A percentile compares a stretch with the other conserved stretches of the same genome.
These are phyloP conservation scores for Sophora flavescens DNA, from an alignment of 306 rosid species.

Conservation along the genomic window DNA sequence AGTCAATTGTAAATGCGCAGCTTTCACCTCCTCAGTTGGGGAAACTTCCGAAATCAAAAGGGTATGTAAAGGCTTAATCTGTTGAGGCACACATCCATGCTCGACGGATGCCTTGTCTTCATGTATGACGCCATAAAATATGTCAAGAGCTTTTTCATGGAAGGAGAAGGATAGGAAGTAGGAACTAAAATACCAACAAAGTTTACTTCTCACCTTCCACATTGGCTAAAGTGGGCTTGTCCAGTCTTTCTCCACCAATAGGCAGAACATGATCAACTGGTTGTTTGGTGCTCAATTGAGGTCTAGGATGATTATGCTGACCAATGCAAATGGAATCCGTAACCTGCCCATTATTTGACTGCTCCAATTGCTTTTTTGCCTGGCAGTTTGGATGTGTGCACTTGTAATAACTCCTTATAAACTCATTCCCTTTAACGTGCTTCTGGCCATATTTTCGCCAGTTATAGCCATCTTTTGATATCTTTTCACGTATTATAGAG, in stretches of 20 bases:
- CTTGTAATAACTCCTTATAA: slow-evolving; percentile 83
- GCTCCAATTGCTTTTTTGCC: slow-evolving; percentile 84
- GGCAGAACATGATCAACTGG: slow-evolving; percentile 62
- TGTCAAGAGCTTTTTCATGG: slow-evolving; percentile 42
- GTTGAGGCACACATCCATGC: slow-evolving; percentile 52
- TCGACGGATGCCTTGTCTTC: slow-evolving; percentile 59
- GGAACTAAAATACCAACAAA: slow-evolving; percentile 46
- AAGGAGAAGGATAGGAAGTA: slow-evolving; percentile 53
- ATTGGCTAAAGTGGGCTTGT: slow-evolving; percentile 49
- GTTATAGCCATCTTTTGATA: slow-evolving; percentile 84
- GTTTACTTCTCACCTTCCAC: slow-evolving; percentile 62
- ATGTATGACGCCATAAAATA: slow-evolving; percentile 49
- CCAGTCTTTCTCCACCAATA: slow-evolving; percentile 54
- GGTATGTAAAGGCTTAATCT: slow-evolving; percentile 53
- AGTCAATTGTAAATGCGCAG: slow-evolving; percentile 48
- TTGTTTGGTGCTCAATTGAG: slow-evolving; percentile 56
- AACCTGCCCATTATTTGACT: slow-evolving; percentile 63
- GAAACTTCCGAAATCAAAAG: slow-evolving; percentile 53
- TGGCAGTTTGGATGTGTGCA: slow-evolving; percentile 81
- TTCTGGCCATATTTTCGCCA: slow-evolving; percentile 99
- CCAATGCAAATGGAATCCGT: slow-evolving; percentile 76
- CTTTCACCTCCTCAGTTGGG: slow-evolving; percentile 54
- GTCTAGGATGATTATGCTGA: slow-evolving; percentile 80
- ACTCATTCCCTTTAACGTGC: slow-evolving; percentile 77
- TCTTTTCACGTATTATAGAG: slow-evolving; percentile 68